These are phyloP conservation scores for Biscogniauxia mediterranea DNA, from an alignment of 2,329 filamentous ascomycete genomes.

Conservation along the genomic window DNA sequence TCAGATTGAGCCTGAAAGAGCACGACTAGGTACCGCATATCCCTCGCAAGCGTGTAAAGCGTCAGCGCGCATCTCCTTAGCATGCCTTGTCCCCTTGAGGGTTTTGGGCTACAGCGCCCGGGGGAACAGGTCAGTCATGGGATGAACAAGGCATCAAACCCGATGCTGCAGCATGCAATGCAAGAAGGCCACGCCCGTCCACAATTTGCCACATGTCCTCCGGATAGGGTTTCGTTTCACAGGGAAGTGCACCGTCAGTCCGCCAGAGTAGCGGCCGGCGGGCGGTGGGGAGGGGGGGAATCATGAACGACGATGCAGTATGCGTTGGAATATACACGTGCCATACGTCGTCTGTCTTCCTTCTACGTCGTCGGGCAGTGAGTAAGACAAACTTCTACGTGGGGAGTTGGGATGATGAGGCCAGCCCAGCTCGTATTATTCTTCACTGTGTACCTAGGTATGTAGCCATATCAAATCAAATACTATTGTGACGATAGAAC, in stretches of 20 bases:
- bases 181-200: conserved; percentile 1
- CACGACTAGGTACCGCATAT: not conserved
- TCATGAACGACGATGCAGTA: not conserved
- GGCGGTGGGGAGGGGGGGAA: too few species aligned
- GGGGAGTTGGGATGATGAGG: not conserved
- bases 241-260: not conserved
- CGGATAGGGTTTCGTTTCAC: not conserved
- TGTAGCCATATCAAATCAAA: not conserved
- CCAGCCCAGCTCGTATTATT: not conserved
- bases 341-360: not conserved
- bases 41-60: not conserved
- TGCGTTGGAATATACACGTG: not conserved
- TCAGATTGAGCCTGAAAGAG: not conserved
- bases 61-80: not conserved
- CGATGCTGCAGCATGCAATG: not conserved
- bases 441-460: not conserved
- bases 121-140: not conserved
- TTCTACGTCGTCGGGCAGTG: not conserved
- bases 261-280: not conserved
- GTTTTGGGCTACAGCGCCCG: not conserved
- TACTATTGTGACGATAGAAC: not conserved
- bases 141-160: not conserved
- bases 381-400: not conserved
- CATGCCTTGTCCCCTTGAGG: not conserved
- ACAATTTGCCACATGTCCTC: conserved; percentile 1